Evolutionary conservation across 768 basidiomycete species (phyloP).

Genomic region (Mycena belliarum): DNA sequence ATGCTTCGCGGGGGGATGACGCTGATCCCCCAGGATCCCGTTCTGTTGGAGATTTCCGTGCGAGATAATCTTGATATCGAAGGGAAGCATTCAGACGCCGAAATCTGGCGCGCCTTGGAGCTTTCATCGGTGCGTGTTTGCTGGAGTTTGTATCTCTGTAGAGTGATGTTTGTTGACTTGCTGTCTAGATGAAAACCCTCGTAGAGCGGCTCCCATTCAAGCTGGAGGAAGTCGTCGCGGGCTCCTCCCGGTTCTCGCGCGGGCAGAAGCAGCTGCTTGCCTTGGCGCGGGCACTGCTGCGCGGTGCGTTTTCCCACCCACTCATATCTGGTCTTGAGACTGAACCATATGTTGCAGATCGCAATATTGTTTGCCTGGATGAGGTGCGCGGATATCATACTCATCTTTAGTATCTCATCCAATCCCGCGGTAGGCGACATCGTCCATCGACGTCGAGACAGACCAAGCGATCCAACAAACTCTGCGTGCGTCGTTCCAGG

Average conservation of each 20-base stretch:
- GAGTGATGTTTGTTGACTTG: not conserved
- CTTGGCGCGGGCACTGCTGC: constrained; percentile 5
- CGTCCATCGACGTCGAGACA: constrained; percentile 11
- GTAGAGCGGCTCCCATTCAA: constrained; percentile 1
- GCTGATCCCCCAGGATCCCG: constrained; percentile 7
- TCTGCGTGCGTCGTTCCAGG: constrained; percentile 1
- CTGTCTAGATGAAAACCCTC: not conserved
- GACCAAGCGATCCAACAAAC: constrained; percentile 8
- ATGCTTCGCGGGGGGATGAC: constrained; percentile 3
- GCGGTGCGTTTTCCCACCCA: not conserved
- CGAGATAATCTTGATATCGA: constrained; percentile 5
- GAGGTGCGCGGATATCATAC: not conserved
- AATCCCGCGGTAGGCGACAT: not conserved
- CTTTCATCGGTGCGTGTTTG: not conserved
- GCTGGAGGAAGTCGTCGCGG: constrained; percentile 2
- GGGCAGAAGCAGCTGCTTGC: constrained; percentile 7
- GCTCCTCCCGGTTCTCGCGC: constrained; percentile 7
- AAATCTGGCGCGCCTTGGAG: constrained; percentile 5
- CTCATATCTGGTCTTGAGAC: too few species aligned
- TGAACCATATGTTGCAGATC: not conserved
- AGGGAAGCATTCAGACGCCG: constrained; percentile 2
- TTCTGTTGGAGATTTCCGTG: constrained; percentile 5
- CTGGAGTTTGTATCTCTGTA: not conserved
- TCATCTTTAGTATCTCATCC: not conserved
- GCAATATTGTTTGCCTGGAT: constrained; percentile 8